Evolutionary conservation across 345 rosid species (phyloP), one percentile per base, ranked within the genome.

Genomic region (Acer saccharum): DNA sequence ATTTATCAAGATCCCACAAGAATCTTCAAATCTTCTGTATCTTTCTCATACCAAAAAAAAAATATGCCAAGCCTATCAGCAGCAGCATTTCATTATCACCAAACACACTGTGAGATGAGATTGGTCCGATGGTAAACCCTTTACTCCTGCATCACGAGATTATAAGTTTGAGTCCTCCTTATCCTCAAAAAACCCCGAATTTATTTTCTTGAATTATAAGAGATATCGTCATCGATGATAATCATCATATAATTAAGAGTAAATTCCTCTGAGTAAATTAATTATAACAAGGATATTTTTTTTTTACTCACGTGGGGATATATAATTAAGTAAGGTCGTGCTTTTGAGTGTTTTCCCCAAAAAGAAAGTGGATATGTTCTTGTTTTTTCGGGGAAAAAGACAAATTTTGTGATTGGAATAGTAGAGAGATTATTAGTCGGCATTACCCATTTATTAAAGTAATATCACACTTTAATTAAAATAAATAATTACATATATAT

Each of bases 281-380:
- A 35, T 35, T 35, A 35, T 35, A 35, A 35, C 39, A 35, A 35
- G 39, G 39, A 4, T 35, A 35, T 35, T 35, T 35, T 4, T 4
- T 35, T 72, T 67, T 72, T 46, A 60, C 68, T 64, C 84, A 61
- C 82, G 79, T 70, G 82, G 65, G 66, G 72, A 70, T 12, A 76
- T 57, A 57, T n/a, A 69, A 76, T 21, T 16, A 10, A 48, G n/a
- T 10, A 0, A 63, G 78, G 74, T 41, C 17, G 23, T 20, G 63
- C 71, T 85, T 65, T 75, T 14, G 23, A 74, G 41, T 85, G 65
- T 72, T 68, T 72, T 52, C 27, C 44, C 27, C 44, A 52, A 60
- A 52, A 68, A 44, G 83, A 25, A 64, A 43, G 79, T 78, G 75
- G 83, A 75, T 72, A 72, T 78, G 87, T 80, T 82, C 48, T 80